Evolutionary conservation across 345 rosid genomes (phyloP), one percentile per base, ranked within the genome.

Genomic region (Durio zibethinus): DNA sequence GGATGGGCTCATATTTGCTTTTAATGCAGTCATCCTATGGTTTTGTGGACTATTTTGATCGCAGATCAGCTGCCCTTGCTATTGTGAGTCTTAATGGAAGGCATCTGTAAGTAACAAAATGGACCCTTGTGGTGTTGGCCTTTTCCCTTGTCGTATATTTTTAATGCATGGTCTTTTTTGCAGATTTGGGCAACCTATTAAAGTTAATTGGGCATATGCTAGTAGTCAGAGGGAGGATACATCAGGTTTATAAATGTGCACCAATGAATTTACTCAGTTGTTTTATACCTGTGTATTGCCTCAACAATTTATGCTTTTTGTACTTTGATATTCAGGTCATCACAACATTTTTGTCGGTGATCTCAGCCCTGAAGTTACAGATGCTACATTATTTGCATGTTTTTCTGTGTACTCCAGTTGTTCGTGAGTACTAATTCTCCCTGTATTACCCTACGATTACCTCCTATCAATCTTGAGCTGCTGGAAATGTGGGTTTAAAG

Each of bases 221-320:
- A 95, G 94, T 84, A 92, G 92, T 83, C 98, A 96, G 84, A 92
- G 98, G 78, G 98, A 96, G 87, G 99, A 96, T 81, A 93, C 98
- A 73, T 96, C 98, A 76, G 86, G 98, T 96, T 81, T 64, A 87
- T 74, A 76, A 52, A 54, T 43, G 61, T 54, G 53, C 48, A 56
- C 18, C 6, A n/a, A 18, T 31, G 18, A 31, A 66, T 38, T 67
- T 36, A 27, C 21, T 67, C 5, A 1, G 4, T 29, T 21, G 11
- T 25, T 16, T 16, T 69, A 38, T 67, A 25, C 38, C 36, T 29
- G 36, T 73, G 50, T 6, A 12, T 14, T 38, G 33, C 2, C 2
- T 20, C 67, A 35, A 73, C 18, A 10, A 15, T 60, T 25, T 47
- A 78, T 77, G 67, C 11, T 56, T 52, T 75, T 76, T 33, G 35